Conservation (phyloP, 2,329 filamentous ascomycete species). For the Helminthosporium solani region DNA sequence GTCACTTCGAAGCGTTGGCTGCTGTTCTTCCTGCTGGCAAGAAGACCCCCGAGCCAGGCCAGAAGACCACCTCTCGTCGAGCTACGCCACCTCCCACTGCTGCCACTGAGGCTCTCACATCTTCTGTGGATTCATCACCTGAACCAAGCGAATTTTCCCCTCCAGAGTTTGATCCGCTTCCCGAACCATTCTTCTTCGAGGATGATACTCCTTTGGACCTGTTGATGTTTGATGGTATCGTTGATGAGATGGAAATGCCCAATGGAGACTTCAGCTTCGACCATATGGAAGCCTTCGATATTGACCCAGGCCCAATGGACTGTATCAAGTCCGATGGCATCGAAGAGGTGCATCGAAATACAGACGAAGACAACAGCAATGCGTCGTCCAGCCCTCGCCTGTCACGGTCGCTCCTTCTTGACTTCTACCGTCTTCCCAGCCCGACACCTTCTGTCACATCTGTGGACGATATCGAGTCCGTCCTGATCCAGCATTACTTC, state of each 20-base stretch:
- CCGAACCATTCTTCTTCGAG: constrained; percentile 28
- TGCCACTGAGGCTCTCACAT: constrained; percentile 19
- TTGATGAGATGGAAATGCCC: constrained; percentile 21
- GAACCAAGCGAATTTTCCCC: constrained; percentile 28
- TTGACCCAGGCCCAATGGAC: constrained; percentile 23
- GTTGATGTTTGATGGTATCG: constrained; percentile 25
- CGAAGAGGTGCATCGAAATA: constrained; percentile 18
- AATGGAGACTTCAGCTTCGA: constrained; percentile 29
- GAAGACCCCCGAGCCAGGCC: constrained; percentile 18
- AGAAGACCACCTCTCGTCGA: constrained; percentile 14
- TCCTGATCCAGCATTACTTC: constrained; percentile 64
- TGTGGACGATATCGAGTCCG: constrained; percentile 52
- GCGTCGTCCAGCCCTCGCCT: constrained; percentile 25
- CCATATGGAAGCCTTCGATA: constrained; percentile 29
- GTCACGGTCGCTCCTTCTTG: constrained; percentile 42
- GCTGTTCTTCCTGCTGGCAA: constrained; percentile 37
- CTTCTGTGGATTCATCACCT: constrained; percentile 23
- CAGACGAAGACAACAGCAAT: constrained; percentile 18
- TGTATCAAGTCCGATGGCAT: constrained; percentile 19
- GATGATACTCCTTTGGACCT: constrained; percentile 26
- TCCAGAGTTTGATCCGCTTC: constrained; percentile 24
- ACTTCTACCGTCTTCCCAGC: constrained; percentile 40
- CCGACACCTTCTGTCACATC: constrained; percentile 38
- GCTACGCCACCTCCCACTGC: constrained; percentile 23
- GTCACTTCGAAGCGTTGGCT: constrained; percentile 38